A percentile compares a stretch with the other conserved stretches of the same genome.
These are phyloP conservation scores for Trichomonascaceae sp. DNA, from an alignment of 1,139 yeast species.

Conservation along the genomic window DNA sequence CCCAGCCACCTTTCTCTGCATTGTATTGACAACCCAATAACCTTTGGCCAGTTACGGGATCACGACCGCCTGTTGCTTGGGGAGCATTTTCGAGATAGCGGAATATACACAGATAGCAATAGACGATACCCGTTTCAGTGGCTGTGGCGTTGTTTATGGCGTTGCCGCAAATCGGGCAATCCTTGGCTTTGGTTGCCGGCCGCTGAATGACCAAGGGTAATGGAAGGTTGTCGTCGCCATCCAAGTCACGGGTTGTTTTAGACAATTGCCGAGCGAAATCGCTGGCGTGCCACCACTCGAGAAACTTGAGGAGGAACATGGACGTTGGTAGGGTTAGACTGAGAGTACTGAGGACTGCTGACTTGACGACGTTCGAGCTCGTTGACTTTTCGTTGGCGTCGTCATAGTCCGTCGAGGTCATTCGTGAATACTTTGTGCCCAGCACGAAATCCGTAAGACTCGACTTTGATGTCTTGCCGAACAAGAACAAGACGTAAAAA, in stretches of 20 bases:
- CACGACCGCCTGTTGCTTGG: constrained; percentile 48
- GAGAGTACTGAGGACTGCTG: constrained; percentile 21
- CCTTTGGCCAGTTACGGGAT: constrained; percentile 72
- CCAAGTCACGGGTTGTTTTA: constrained; percentile 36
- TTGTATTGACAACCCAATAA: constrained; percentile 64
- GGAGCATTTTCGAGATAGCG: constrained; percentile 39
- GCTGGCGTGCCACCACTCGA: constrained; percentile 92
- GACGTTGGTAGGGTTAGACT: constrained; percentile 60
- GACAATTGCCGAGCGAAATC: constrained; percentile 55
- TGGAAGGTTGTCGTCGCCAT: constrained; percentile 36
- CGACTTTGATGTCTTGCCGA: constrained; percentile 56
- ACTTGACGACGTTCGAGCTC: constrained; percentile 20
- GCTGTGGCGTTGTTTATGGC: constrained; percentile 67
- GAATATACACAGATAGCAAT: constrained; percentile 79
- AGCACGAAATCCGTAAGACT: constrained; percentile 49
- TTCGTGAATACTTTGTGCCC: constrained; percentile 56
- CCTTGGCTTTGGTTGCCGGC: constrained; percentile 4
- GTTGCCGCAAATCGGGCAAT: constrained; percentile 64
- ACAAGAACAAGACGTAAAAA: constrained; percentile 51
- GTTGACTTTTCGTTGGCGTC: constrained; percentile 7
- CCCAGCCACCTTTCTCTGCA: constrained; percentile 48
- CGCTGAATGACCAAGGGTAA: constrained; percentile 28
- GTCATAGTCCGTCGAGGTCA: constrained; percentile 50
- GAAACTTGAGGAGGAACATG: constrained; percentile 68
- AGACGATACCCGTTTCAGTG: constrained; percentile 83